Evolutionary conservation across 495 filamentous ascomycete genomes (phyloP).

Genomic region (Penicillium canescens): DNA sequence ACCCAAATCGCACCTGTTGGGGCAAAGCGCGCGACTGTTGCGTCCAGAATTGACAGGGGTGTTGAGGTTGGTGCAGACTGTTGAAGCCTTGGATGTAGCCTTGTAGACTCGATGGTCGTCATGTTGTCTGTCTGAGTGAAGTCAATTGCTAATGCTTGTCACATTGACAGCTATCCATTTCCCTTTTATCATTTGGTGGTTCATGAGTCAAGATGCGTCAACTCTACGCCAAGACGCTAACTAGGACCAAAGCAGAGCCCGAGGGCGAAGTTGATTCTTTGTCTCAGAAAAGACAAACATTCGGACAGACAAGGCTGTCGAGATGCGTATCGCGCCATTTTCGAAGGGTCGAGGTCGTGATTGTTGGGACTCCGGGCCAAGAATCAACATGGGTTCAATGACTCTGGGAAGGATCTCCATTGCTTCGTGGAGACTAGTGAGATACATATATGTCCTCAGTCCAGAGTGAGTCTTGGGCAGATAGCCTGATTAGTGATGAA

Average conservation of each 20-base stretch:
- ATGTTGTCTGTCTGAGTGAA: not conserved
- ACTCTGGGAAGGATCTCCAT: too few relatives aligned
- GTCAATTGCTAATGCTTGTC: too few relatives aligned
- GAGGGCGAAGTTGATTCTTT: too few relatives aligned
- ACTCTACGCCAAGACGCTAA: not conserved
- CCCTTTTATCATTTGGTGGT: not conserved
- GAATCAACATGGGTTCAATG: too few relatives aligned
- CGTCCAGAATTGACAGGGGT: conserved; percentile 33
- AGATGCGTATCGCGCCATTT: too few relatives aligned
- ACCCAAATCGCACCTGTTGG: conserved; percentile 28
- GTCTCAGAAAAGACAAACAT: too few relatives aligned
- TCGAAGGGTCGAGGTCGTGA: too few relatives aligned
- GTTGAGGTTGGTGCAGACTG: not conserved
- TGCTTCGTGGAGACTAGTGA: too few relatives aligned
- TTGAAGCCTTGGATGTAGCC: not conserved
- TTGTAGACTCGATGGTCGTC: not conserved
- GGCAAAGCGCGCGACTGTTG: conserved; percentile 25
- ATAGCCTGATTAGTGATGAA: not conserved
- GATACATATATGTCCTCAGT: too few relatives aligned
- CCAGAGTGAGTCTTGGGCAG: too few relatives aligned
- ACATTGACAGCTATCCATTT: not conserved
- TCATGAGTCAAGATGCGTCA: not conserved
- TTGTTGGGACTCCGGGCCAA: too few relatives aligned
- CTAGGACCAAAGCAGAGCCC: not conserved
- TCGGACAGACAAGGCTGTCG: too few relatives aligned